Evolutionary conservation across 108 stramenopile genomes (phyloP).

Genomic region (Poteriospumella lacustris): DNA sequence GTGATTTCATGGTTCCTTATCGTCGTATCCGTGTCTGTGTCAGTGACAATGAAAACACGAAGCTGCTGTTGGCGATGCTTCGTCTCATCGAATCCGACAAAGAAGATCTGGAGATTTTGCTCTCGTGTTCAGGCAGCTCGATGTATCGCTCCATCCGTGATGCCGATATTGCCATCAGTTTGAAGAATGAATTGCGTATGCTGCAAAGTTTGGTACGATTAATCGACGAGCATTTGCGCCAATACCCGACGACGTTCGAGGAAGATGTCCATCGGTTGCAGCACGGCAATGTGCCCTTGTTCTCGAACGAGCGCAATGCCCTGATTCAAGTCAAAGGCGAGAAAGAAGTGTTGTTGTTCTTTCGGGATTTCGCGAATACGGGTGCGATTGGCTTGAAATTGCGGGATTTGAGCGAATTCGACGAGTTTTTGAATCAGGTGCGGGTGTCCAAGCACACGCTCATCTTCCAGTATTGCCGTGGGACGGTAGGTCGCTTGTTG

Average conservation of each 20-base stretch:
- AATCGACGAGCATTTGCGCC: constrained; percentile 23
- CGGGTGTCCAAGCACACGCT: neutral
- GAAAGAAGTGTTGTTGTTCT: constrained; percentile 41
- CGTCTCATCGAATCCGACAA: neutral
- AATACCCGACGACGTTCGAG: constrained; percentile 45
- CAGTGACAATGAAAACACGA: constrained; percentile 88
- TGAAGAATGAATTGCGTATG: constrained; percentile 40
- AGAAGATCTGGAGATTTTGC: neutral
- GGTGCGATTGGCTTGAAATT: neutral
- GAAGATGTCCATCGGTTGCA: constrained; percentile 31
- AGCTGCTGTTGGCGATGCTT: constrained; percentile 71
- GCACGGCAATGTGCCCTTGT: constrained; percentile 24
- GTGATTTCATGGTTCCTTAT: constrained; percentile 53
- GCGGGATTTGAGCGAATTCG: neutral
- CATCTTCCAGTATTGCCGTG: constrained; percentile 11
- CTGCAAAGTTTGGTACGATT: constrained; percentile 25
- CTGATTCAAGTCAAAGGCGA: constrained; percentile 49
- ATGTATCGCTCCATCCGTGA: constrained; percentile 25
- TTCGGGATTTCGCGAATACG: constrained; percentile 12
- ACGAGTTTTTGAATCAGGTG: constrained; percentile 3
- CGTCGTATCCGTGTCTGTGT: constrained; percentile 78
- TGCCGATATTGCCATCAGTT: constrained; percentile 10
- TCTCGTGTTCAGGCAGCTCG: neutral
- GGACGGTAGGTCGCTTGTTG: neutral
- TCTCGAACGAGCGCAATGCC: constrained; percentile 46